Conservation (phyloP, 2,329 filamentous ascomycete species). For the Stagonosporopsis cucurbitacearum region DNA sequence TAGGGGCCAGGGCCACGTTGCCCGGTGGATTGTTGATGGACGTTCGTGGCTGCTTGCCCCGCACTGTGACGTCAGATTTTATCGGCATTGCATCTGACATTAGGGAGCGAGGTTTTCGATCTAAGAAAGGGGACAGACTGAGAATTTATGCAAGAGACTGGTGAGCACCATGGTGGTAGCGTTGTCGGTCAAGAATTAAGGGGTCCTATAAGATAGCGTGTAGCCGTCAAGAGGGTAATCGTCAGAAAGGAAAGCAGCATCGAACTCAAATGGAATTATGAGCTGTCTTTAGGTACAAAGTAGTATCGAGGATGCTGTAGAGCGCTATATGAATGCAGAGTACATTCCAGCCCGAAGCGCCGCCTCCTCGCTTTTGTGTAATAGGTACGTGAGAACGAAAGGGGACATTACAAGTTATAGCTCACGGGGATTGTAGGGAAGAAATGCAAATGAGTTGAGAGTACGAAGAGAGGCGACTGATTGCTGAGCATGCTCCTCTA, state of each 20-base stretch:
- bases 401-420: slow-evolving; percentile 4
- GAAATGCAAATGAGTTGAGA: neutral
- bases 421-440: neutral
- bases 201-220: neutral
- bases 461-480: neutral
- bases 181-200: neutral
- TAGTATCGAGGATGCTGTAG: slow-evolving; percentile 1
- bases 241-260: neutral
- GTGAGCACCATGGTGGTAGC: slow-evolving; percentile 9
- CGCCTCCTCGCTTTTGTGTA: neutral
- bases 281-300: neutral
- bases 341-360: neutral
- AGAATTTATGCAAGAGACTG: neutral
- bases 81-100: too few species aligned
- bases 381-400: neutral
- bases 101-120: too few species aligned
- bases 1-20: neutral
- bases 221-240: too few species aligned
- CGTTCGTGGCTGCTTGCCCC: slow-evolving; percentile 1
- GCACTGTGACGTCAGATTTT: slow-evolving; percentile 6
- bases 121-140: neutral
- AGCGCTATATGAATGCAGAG: neutral
- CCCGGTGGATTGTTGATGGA: neutral
- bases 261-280: neutral
- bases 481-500: neutral